A percentile compares a stretch with the other conserved stretches of the same genome.
Evolutionary conservation across 352 stramenopile species (phyloP).

Genomic region (Phytophthora tubulina): DNA sequence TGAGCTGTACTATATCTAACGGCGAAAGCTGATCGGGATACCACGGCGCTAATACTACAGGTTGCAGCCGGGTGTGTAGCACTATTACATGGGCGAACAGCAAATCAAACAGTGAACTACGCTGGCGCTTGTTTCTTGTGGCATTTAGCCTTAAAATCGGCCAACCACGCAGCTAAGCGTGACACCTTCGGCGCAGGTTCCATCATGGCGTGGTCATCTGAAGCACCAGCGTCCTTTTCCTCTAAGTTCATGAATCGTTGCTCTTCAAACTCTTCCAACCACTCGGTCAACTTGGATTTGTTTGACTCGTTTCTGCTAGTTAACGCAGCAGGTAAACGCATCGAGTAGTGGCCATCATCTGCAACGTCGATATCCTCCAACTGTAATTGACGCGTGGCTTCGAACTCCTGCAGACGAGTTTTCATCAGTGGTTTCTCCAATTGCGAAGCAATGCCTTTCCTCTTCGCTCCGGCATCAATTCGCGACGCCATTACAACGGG

Average conservation of each 20-base stretch:
- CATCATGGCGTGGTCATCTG: not conserved
- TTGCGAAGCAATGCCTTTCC: not conserved
- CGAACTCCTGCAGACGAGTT: constrained; percentile 3
- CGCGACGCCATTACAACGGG: not conserved
- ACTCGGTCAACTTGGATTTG: constrained; percentile 24
- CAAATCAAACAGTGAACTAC: not conserved
- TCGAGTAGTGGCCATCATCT: not conserved
- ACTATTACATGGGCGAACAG: not conserved
- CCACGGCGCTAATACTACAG: too few relatives aligned
- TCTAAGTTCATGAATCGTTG: constrained; percentile 6
- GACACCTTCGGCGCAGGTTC: not conserved
- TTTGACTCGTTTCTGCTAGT: not conserved
- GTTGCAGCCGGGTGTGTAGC: not conserved
- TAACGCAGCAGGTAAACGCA: not conserved
- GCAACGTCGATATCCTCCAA: constrained; percentile 6
- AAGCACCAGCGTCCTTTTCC: not conserved
- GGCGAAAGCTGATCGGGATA: not conserved
- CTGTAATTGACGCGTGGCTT: constrained; percentile 9
- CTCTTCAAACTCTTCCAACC: constrained; percentile 28
- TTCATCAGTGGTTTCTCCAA: not conserved
- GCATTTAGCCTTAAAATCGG: constrained; percentile 15
- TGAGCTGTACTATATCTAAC: too few relatives aligned
- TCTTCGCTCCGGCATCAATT: not conserved
- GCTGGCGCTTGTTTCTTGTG: constrained; percentile 6
- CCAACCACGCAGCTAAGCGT: constrained; percentile 10